Base-by-base conservation (phyloP, 768 basidiomycete genomes). In the Tephrocybe sp. region DNA sequence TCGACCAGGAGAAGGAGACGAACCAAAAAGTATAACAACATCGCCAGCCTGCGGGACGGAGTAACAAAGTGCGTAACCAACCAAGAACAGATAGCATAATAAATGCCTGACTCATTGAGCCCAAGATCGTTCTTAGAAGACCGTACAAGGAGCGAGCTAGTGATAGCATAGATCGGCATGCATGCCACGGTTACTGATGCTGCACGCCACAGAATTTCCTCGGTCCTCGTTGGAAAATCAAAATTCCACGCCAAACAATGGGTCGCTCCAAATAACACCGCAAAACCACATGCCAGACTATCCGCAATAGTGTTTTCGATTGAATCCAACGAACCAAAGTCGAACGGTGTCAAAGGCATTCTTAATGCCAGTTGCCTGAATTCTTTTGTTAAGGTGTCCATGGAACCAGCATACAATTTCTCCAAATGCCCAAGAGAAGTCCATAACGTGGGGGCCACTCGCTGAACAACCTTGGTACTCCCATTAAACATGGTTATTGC, bases 221-320 rank as follows among this genome's bases (percentile, higher is more conserved):
- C 66, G 1, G 31, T 11, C 9, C 45, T 20, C 1, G 56, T 56
- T 8, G 65, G 62, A 44, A 69, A 69, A 0, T 52, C 13, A 30
- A 61, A 62, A 20, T 44, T 13, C 69, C 69, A 68, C 9, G 58
- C 64, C 23, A 67, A 48, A 39, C 57, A 64, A 45, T 65, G 67
- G 12, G 62, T 54, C 7, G 43, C 60, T 2, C 67, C 62, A 34
- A 67, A 69, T 32, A 60, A 35, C 5, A 51, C 45, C 2, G 43
- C 36, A 14, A 32, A 33, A 1, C 20, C 43, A 5, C 31, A 41
- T 1, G 43, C 48, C 5, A 46, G 1, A 6, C 9, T 30, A 19
- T 40, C 43, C 1, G 44, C 36, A 7, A 33, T 7, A 9, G 20
- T 0, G 5, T 40, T 20, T 5, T 49, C 52, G 3, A 22, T 5